phyloP scores from a whole-genome alignment of 2,329 filamentous ascomycete genomes.

The Aspergillus sp. region DNA sequence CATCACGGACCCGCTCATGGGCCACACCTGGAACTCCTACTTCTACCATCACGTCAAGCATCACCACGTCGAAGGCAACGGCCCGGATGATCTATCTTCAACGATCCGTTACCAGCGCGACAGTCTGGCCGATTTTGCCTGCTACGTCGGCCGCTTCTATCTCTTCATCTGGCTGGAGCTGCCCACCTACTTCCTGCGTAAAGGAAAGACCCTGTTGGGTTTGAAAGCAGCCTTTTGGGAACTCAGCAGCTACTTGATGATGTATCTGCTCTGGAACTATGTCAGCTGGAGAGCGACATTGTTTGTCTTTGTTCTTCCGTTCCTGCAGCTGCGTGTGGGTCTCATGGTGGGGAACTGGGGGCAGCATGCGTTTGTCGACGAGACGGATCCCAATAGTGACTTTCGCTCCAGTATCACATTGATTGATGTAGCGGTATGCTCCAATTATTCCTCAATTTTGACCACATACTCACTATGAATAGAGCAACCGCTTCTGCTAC shows the following conservation, averaged over 20 bases:
- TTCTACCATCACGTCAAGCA: constrained; percentile 86
- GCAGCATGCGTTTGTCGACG: constrained; percentile 79
- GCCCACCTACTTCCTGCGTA: constrained; percentile 70
- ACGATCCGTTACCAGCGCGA: constrained; percentile 78
- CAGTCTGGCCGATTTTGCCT: constrained; percentile 64
- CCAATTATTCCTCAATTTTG: neutral
- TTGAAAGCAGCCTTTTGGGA: constrained; percentile 64
- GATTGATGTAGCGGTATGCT: constrained; percentile 74
- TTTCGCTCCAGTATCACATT: constrained; percentile 77
- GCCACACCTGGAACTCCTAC: constrained; percentile 83
- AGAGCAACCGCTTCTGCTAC: constrained; percentile 81
- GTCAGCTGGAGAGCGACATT: constrained; percentile 58
- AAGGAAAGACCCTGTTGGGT: constrained; percentile 58
- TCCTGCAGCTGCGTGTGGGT: constrained; percentile 66
- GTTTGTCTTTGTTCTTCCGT: constrained; percentile 68
- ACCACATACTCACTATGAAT: constrained; percentile 9
- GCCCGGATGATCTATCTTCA: constrained; percentile 72
- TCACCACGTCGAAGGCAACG: constrained; percentile 80
- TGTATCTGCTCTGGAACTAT: constrained; percentile 54
- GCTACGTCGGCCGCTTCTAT: constrained; percentile 73
- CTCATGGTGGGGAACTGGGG: constrained; percentile 85
- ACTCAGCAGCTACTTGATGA: constrained; percentile 55
- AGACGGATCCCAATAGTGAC: constrained; percentile 72
- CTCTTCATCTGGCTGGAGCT: constrained; percentile 75
- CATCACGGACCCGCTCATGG: constrained; percentile 72